phyloP scores from a whole-genome alignment of 179 eudicot genomes.

The Amaranthus tricolor region DNA sequence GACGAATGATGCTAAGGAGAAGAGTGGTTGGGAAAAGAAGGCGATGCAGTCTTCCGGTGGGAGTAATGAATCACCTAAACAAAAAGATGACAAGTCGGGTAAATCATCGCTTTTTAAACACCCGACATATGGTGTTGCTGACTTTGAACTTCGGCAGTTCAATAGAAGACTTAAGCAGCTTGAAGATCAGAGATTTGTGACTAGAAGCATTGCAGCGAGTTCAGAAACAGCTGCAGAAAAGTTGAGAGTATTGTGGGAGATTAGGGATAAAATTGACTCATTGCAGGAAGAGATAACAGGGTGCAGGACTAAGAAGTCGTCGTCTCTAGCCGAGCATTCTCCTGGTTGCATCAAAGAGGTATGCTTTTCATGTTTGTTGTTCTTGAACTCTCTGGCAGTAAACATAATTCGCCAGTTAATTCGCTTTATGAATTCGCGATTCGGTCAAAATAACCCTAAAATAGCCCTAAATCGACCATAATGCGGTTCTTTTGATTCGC shows the following conservation, averaged over 20 bases:
- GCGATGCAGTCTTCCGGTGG: slow-evolving; percentile 22
- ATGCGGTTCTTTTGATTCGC: too few species aligned
- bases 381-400: not conserved
- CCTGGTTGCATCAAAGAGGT: slow-evolving; percentile 59
- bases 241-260: slow-evolving; percentile 57
- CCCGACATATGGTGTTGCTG: slow-evolving; percentile 35
- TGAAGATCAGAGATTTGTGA: slow-evolving; percentile 43
- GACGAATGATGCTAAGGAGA: slow-evolving; percentile 25
- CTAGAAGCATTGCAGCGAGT: slow-evolving; percentile 29
- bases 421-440: too few species aligned
- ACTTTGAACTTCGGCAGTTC: slow-evolving; percentile 39
- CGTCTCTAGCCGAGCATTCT: slow-evolving; percentile 35
- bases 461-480: too few species aligned
- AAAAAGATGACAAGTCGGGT: slow-evolving; percentile 33
- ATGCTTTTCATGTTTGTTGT: slow-evolving; percentile 12
- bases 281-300: slow-evolving; percentile 56
- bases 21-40: slow-evolving; percentile 34
- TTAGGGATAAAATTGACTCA: slow-evolving; percentile 52
- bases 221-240: slow-evolving; percentile 41
- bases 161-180: slow-evolving; percentile 50
- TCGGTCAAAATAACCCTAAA: too few species aligned
- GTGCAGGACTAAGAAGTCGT: slow-evolving; percentile 35
- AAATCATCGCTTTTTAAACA: slow-evolving; percentile 32
- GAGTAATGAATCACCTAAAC: slow-evolving; percentile 25
- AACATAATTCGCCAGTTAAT: too few species aligned